These are phyloP conservation scores for Lepiota subincarnata DNA, from an alignment of 768 basidiomycete genomes.

Conservation along the genomic window DNA sequence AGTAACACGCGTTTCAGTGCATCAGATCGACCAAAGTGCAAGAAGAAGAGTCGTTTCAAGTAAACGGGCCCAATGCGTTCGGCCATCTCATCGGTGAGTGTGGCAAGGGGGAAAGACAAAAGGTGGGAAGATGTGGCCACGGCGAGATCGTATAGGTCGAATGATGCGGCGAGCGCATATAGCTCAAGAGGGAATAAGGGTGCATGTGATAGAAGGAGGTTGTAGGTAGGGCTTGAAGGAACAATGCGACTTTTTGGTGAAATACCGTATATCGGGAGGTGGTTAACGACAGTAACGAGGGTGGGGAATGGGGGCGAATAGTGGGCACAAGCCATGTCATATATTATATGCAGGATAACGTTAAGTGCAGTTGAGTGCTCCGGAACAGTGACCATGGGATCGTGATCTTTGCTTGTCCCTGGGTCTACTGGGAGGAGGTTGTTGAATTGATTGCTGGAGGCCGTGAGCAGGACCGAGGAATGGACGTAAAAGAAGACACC, in stretches of 20 bases:
- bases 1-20: conserved; percentile 76
- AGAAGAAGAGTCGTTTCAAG: conserved; percentile 76
- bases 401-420: conserved; percentile 37
- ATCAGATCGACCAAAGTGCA: conserved; percentile 79
- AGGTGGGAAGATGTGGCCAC: conserved; percentile 72
- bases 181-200: conserved; percentile 66
- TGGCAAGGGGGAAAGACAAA: conserved; percentile 63
- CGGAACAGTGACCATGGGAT: conserved; percentile 53
- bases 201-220: conserved; percentile 61
- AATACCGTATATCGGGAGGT: conserved; percentile 59
- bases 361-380: conserved; percentile 65
- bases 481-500: conserved; percentile 85
- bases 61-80: conserved; percentile 70
- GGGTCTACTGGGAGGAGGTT: conserved; percentile 46
- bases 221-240: conserved; percentile 52
- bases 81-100: conserved; percentile 68
- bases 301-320: conserved; percentile 66
- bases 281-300: conserved; percentile 52
- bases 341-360: conserved; percentile 67
- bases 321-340: conserved; percentile 69
- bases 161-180: conserved; percentile 64
- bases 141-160: conserved; percentile 70
- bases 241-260: conserved; percentile 41
- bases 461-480: conserved; percentile 47
- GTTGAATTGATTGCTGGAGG: conserved; percentile 64